A percentile compares a stretch with the other conserved stretches of the same genome.
Conservation (phyloP, 208 protist species). For the Acanthamoeba royreba region DNA sequence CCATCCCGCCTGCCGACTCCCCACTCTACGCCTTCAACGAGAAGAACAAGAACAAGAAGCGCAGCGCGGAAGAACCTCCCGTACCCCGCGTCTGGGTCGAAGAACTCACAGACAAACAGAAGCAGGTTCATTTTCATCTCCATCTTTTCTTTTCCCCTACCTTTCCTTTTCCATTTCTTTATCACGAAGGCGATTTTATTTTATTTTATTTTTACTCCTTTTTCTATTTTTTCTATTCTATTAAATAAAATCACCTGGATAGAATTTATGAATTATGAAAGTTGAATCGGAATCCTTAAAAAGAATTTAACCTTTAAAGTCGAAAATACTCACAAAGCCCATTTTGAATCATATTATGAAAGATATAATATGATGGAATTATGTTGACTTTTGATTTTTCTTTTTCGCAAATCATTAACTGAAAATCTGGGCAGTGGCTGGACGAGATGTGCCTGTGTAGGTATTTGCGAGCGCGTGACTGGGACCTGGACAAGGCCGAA, state of each 20-base stretch:
- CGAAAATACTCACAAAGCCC: no score
- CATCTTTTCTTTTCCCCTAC: background rate
- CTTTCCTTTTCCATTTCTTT: no score
- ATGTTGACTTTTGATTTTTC: no score
- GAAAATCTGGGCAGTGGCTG: no score
- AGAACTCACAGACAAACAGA: background rate
- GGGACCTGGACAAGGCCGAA: constrained; percentile 9
- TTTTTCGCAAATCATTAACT: no score
- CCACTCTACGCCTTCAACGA: background rate
- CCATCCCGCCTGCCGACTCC: background rate
- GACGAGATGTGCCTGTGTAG: background rate
- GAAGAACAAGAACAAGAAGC: background rate
- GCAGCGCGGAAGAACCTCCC: background rate
- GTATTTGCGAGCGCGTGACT: background rate
- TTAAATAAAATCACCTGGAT: no score
- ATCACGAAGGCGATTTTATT: no score
- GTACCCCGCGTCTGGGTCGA: background rate
- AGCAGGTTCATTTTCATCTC: background rate
- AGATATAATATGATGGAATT: background rate
- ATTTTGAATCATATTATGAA: no score
- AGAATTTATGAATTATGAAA: no score
- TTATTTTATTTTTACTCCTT: no score
- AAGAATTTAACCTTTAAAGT: no score
- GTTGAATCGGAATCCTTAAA: no score
- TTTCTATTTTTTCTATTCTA: background rate